Base-by-base conservation (phyloP, 305 asterid genomes). In the Solanum chacoense region DNA sequence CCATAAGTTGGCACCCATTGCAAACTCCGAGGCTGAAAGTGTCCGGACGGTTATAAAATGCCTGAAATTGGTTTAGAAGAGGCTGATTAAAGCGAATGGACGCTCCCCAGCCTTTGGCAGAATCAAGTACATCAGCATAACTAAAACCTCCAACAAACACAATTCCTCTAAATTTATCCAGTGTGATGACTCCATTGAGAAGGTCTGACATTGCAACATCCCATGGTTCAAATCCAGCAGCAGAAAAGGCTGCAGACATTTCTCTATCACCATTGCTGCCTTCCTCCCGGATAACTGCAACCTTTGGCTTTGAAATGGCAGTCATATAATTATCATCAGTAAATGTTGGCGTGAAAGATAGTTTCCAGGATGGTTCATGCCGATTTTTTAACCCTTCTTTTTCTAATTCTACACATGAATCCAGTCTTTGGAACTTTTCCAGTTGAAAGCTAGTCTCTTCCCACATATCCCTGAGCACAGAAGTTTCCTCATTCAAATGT, bases 1-100 rank as follows among this genome's bases (percentile, higher is more conserved):
- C 99, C 99, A 97, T 97, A 38, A 97, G 97, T 93, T 97, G 99
- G 90, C 99, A 97, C 77, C 98, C 99, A 77, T 97, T 97, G 93
- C 98, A 96, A 89, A 96, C 98, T 32, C 99, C 99, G 11, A 97
- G 91, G 88, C 99, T 97, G 89, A 97, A 97, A 40, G 99, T 96
- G 93, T 96, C 98, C 2, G 95, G 89, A 14, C 98, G 94, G 6
- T 94, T 91, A 78, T 94, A 95, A 79, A 97, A 96, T 87, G 95
- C 95, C 90, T 95, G 98, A 91, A 97, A 97, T 38, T 96, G 98
- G 85, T 93, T 90, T 63, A 97, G 85, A 28, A 97, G 94, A 76
- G 97, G 95, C 85, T 93, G 90, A 74, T 97, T 95, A 88, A 96
- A 97, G 73, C 97, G 95, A 90, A 96, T 94, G 2, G 99, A 96